A percentile compares a stretch with the other conserved stretches of the same genome.
phyloP scores from a whole-genome alignment of 495 filamentous ascomycete genomes.

The Lasiosphaeriaceae sp. region DNA sequence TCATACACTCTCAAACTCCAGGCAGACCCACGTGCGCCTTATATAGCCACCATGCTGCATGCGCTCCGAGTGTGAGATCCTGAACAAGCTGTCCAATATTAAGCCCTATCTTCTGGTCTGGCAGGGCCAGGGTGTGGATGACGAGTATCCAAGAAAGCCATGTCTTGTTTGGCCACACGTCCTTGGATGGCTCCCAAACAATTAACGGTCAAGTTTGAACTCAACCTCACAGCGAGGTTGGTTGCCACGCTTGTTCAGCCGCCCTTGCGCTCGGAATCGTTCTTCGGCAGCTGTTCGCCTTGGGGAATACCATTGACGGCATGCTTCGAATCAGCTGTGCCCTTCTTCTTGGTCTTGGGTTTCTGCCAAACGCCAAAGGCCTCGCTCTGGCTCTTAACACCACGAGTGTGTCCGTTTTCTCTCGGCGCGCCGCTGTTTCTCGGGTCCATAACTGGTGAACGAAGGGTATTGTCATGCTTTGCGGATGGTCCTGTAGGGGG shows the following conservation, averaged over 20 bases:
- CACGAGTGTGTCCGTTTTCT: slow-evolving; percentile 46
- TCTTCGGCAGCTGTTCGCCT: slow-evolving; percentile 46
- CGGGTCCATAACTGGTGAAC: slow-evolving; percentile 25
- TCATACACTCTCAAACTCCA: slow-evolving; percentile 6
- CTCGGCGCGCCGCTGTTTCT: slow-evolving; percentile 31
- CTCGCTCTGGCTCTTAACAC: slow-evolving; percentile 48
- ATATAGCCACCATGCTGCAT: slow-evolving; percentile 8
- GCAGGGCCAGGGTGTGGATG: slow-evolving; percentile 4
- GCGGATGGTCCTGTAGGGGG: slow-evolving; percentile 15
- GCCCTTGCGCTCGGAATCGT: slow-evolving; percentile 51
- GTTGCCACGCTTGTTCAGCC: slow-evolving; percentile 30
- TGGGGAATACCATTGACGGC: slow-evolving; percentile 31
- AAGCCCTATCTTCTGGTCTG: slow-evolving; percentile 12
- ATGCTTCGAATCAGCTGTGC: slow-evolving; percentile 29
- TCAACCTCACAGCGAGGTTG: neutral
- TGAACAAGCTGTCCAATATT: slow-evolving; percentile 28
- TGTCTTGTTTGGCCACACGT: neutral
- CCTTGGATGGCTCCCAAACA: neutral
- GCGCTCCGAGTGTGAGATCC: slow-evolving; percentile 15
- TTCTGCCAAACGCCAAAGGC: slow-evolving; percentile 45
- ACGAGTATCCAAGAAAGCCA: slow-evolving; percentile 28
- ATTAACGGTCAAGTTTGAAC: neutral
- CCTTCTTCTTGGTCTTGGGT: slow-evolving; percentile 47
- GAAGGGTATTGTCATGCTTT: slow-evolving; percentile 22
- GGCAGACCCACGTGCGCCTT: neutral